Evolutionary conservation across 1,284 basidiomycete species (phyloP).

Genomic region (Schizophyllum amplum): DNA sequence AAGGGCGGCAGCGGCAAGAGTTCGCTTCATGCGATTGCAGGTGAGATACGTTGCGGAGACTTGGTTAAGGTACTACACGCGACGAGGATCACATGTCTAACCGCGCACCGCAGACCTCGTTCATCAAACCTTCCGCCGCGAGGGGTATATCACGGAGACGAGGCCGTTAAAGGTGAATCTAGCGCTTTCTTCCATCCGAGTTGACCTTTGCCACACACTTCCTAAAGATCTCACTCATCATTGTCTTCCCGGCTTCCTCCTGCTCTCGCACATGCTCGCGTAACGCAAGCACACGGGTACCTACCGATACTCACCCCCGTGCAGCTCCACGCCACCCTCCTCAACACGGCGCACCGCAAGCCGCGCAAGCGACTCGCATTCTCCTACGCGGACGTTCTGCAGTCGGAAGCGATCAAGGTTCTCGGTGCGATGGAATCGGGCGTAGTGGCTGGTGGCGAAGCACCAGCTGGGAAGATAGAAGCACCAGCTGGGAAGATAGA

Average conservation of each 20-base stretch:
- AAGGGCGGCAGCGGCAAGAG: slow-evolving; percentile 23
- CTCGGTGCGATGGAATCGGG: slow-evolving; percentile 22
- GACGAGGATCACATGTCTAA: too few relatives aligned
- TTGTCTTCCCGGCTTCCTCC: neutral
- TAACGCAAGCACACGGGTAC: too few relatives aligned
- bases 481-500: neutral
- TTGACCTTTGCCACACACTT: neutral
- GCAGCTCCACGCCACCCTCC: slow-evolving; percentile 64
- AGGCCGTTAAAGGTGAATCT: slow-evolving; percentile 51
- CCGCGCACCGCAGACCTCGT: slow-evolving; percentile 42
- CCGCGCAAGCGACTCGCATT: slow-evolving; percentile 30
- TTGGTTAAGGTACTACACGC: too few relatives aligned
- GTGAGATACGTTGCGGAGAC: too few relatives aligned
- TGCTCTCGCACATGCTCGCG: too few relatives aligned
- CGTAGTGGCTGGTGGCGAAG: too few relatives aligned
- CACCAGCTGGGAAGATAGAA: neutral
- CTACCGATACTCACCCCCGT: too few relatives aligned
- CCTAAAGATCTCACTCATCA: neutral
- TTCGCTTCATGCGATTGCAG: slow-evolving; percentile 2
- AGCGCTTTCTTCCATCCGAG: neutral
- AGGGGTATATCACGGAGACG: slow-evolving; percentile 42
- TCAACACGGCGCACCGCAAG: slow-evolving; percentile 54
- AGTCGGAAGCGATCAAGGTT: neutral
- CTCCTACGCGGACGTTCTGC: slow-evolving; percentile 37
- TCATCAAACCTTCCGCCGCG: slow-evolving; percentile 36